Evolutionary conservation across 1,284 basidiomycete species (phyloP).

Genomic region (Ustilago xerochloae): DNA sequence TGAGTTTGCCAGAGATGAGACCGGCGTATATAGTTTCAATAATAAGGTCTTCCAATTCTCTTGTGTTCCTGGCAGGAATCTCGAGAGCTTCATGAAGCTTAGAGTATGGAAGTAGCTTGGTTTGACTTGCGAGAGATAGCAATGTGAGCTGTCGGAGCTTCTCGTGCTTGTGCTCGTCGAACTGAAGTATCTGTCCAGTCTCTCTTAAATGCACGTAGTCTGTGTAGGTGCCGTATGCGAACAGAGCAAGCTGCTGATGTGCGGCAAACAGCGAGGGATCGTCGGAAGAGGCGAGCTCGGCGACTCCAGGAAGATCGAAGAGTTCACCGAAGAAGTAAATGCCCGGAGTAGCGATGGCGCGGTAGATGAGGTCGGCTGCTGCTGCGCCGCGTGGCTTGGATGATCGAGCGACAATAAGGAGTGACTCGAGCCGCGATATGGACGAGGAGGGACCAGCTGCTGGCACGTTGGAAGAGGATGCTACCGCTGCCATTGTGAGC

Average conservation of each 20-base stretch:
- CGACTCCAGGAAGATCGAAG: slow-evolving; percentile 81
- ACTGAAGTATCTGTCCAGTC: background rate
- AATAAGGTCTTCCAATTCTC: slow-evolving; percentile 89
- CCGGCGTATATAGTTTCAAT: slow-evolving; percentile 94
- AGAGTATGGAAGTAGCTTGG: slow-evolving; percentile 38
- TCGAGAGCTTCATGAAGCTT: slow-evolving; percentile 33
- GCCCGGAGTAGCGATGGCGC: slow-evolving; percentile 86
- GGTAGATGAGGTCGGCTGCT: slow-evolving; percentile 85
- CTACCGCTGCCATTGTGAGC: slow-evolving; percentile 25
- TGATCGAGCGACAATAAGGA: slow-evolving; percentile 78
- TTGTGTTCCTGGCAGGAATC: slow-evolving; percentile 71
- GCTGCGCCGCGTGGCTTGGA: slow-evolving; percentile 89
- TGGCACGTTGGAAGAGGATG: slow-evolving; percentile 5
- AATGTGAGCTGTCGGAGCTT: slow-evolving; percentile 94
- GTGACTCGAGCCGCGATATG: slow-evolving; percentile 75
- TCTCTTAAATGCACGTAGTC: slow-evolving; percentile 70
- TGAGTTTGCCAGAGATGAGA: slow-evolving; percentile 86
- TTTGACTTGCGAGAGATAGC: slow-evolving; percentile 72
- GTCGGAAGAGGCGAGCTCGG: slow-evolving; percentile 71
- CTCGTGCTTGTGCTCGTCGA: slow-evolving; percentile 78
- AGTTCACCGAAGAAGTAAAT: slow-evolving; percentile 91
- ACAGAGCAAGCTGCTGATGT: slow-evolving; percentile 77
- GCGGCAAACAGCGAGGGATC: slow-evolving; percentile 49
- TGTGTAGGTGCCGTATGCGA: slow-evolving; percentile 85
- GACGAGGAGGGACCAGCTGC: slow-evolving; percentile 17